Percentiles rank a stretch among this genome's conserved stretches.
phyloP scores from a whole-genome alignment of 2,329 filamentous ascomycete species.

The Beauveria sp. region DNA sequence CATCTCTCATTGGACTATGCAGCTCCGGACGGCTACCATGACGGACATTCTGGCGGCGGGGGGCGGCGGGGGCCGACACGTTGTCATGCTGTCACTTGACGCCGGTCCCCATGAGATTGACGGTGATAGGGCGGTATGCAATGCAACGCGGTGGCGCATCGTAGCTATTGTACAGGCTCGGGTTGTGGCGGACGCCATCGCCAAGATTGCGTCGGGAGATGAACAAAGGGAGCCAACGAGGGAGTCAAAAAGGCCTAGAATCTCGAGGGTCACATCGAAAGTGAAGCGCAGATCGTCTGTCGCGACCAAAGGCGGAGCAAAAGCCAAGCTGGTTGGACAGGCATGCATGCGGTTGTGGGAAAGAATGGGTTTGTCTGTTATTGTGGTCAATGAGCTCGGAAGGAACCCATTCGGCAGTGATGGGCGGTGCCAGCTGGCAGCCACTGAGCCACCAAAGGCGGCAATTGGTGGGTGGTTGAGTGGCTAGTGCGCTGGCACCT shows the following conservation, averaged over 20 bases:
- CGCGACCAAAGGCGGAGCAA: not conserved
- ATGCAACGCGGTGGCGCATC: not conserved
- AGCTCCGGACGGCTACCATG: no score
- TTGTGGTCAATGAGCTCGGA: no score
- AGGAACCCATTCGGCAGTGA: not conserved
- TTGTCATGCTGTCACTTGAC: not conserved
- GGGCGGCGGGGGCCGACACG: no score
- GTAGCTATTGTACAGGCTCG: not conserved
- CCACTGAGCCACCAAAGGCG: not conserved
- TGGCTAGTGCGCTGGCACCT: no score
- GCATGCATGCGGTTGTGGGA: not conserved
- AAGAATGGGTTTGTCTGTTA: no score
- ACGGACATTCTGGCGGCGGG: no score
- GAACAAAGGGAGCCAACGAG: not conserved
- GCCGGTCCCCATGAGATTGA: not conserved
- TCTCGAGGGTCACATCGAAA: no score
- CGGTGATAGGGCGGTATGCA: not conserved
- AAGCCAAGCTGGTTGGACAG: not conserved
- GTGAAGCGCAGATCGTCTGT: no score
- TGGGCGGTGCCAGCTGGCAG: not conserved
- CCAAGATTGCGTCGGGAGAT: not conserved
- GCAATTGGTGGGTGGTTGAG: no score
- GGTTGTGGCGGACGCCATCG: not conserved
- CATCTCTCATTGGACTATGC: no score
- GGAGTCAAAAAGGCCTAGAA: no score